Base-by-base conservation (phyloP, 1,139 yeast species). In the Suhomyces taliae region DNA sequence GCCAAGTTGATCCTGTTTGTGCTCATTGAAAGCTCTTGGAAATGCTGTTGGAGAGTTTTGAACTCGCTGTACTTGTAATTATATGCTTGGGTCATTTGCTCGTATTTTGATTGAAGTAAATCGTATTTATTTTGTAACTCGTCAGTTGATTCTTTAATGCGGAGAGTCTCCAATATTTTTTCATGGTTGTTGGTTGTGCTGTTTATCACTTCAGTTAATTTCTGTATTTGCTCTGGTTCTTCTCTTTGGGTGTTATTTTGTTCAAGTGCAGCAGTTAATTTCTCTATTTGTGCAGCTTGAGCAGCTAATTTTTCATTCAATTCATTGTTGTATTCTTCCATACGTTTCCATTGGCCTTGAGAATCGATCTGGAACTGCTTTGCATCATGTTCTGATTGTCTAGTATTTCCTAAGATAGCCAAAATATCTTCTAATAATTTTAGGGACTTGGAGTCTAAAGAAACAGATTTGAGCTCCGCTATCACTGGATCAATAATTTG, bases 401-500 rank as follows among this genome's bases (percentile, higher is more conserved):
- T 48, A 29, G 41, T 38, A n/a, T 40, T 46, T 12, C 34, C 35
- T 19, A 52, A 36, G 27, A 47, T 47, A 4, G 47, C 8, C 27
- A 62, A 50, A 6, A 66, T 62, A 14, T 56, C 59, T 37, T 59
- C 58, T 34, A 65, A 52, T 14, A 64, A 49, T 19, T 37, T 41
- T 11, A 46, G 53, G 3, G 65, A 60, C 36, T 56, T 57, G 6
- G 44, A 27, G 47, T 65, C 68, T 8, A 62, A 53, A 8, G 64
- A 56, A 1, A 62, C 61, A 1, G 62, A 59, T 39, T 60, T 61
- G 27, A 65, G 52, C 44, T 66, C 67, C 3, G 59, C 58, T 6
- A 65, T 51, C 34, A 66, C 59, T 0, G 69, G 70, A 36, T 62
- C 64, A 3, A 62, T 50, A 6, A 66, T 59, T 34, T 59, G 60